Evolutionary conservation across 441 rosid genomes (phyloP).

Genomic region (Mallotus japonicus): DNA sequence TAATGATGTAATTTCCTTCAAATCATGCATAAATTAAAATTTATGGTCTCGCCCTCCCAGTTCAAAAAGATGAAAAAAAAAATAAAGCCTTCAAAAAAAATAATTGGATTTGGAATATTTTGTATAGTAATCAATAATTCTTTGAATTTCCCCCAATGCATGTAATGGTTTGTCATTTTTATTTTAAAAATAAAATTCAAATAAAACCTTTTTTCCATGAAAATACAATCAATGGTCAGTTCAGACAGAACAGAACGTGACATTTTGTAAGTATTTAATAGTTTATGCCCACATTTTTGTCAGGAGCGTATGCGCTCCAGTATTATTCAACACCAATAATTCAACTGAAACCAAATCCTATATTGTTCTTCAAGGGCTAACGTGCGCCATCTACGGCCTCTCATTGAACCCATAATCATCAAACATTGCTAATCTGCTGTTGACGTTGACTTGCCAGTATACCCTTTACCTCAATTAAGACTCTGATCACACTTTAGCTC

Average conservation of each 20-base stretch:
- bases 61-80: no score
- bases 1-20: no score
- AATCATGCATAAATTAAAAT: no score
- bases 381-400: not conserved
- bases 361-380: not conserved
- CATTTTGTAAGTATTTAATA: constrained; percentile 1
- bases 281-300: not conserved
- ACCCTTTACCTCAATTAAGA: constrained; percentile 36
- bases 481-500: not conserved
- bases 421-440: not conserved
- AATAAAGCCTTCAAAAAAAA: no score
- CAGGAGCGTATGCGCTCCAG: not conserved
- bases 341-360: not conserved
- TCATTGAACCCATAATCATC: not conserved
- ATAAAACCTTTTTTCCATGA: no score
- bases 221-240: no score
- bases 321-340: constrained; percentile 6
- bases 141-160: no score
- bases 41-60: no score
- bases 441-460: constrained; percentile 27
- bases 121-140: no score
- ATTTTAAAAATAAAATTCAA: no score
- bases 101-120: no score
- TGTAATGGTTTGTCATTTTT: no score
- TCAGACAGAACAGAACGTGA: not conserved